Evolutionary conservation across 495 filamentous ascomycete genomes (phyloP).

Genomic region (Hypomontagnella submonticulosa): DNA sequence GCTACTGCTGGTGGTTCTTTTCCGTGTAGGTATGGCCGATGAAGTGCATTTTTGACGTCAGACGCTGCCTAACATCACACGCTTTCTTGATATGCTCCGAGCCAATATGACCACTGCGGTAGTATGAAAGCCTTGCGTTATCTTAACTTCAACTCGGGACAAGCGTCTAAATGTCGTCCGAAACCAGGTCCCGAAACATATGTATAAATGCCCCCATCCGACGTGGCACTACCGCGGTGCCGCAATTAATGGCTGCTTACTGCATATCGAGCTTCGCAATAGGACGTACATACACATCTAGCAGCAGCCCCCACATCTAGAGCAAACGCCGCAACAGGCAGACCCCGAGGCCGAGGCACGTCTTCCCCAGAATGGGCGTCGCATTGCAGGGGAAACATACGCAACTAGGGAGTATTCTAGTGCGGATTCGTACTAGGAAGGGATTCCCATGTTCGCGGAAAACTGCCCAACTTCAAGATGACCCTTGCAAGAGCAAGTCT

Average conservation of each 20-base stretch:
- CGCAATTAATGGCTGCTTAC: conserved; percentile 42
- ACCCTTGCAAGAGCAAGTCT: conserved; percentile 35
- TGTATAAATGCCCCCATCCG: conserved; percentile 22
- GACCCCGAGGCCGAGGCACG: conserved; percentile 38
- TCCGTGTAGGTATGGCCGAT: conserved; percentile 8
- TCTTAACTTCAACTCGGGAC: conserved; percentile 7
- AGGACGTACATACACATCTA: conserved; percentile 27
- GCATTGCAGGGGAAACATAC: conserved; percentile 37
- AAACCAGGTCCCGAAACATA: conserved; percentile 24
- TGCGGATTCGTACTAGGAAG: conserved; percentile 30
- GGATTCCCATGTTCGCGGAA: conserved; percentile 48
- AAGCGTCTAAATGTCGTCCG: conserved; percentile 22
- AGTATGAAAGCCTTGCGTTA: conserved; percentile 12
- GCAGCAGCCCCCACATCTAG: conserved; percentile 38
- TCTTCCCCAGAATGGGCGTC: conserved; percentile 40
- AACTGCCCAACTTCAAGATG: conserved; percentile 35
- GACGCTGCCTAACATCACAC: too few relatives aligned
- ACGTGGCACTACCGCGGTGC: conserved; percentile 35
- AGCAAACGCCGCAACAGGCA: conserved; percentile 41
- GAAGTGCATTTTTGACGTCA: conserved; percentile 9
- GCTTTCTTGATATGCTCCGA: background rate
- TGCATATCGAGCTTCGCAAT: conserved; percentile 39
- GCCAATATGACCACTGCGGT: conserved; percentile 14
- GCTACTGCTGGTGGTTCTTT: conserved; percentile 20
- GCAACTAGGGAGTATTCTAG: conserved; percentile 29